Percentiles rank a stretch among this genome's conserved stretches.
These are phyloP conservation scores for Dioscorea alata DNA, from an alignment of 106 monocot species.

Conservation along the genomic window DNA sequence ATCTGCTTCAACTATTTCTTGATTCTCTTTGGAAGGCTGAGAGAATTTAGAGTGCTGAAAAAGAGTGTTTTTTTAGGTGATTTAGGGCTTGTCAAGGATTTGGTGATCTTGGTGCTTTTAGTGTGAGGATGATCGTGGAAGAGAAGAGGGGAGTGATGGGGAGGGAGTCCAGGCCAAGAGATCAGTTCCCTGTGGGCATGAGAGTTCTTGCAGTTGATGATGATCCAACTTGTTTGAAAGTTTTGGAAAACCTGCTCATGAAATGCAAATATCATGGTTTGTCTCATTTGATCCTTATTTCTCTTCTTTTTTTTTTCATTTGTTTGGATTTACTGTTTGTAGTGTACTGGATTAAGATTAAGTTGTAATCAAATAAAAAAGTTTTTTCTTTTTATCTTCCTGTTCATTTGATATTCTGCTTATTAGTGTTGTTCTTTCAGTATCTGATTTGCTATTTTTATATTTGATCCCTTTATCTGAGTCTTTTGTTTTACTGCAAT, in stretches of 20 bases:
- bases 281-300: not conserved
- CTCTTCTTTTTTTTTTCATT: not conserved
- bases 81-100: not conserved
- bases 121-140: conserved; percentile 5
- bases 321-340: not conserved
- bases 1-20: not conserved
- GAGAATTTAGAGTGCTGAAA: not conserved
- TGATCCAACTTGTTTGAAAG: conserved; percentile 15
- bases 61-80: not conserved
- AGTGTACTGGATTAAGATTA: too few relatives aligned
- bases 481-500: too few relatives aligned
- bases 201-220: conserved; percentile 19
- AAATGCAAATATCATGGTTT: conserved; percentile 14
- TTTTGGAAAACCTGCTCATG: conserved; percentile 6
- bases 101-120: conserved; percentile 3
- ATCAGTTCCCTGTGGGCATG: conserved; percentile 21
- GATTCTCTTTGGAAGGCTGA: not conserved
- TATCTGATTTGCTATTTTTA: not conserved
- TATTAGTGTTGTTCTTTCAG: not conserved
- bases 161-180: not conserved
- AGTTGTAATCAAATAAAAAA: too few relatives aligned
- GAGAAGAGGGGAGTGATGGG: not conserved
- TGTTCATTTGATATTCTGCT: not conserved
- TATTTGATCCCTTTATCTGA: too few relatives aligned
- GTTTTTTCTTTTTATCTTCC: not conserved